These are phyloP conservation scores for Eimeria praecox DNA, from an alignment of 169 alveolate species.

Conservation along the genomic window DNA sequence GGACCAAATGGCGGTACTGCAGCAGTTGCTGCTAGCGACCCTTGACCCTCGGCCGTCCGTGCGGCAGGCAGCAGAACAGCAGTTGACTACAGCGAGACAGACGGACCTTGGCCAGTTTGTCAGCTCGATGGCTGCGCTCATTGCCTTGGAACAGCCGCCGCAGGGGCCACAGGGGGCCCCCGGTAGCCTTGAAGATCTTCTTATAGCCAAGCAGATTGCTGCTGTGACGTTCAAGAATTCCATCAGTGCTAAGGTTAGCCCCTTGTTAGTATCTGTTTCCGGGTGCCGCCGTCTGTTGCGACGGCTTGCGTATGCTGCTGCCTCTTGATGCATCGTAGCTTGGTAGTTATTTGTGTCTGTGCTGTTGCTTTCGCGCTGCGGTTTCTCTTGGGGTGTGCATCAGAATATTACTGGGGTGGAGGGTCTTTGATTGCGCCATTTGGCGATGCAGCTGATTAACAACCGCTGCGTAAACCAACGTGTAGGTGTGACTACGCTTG, in stretches of 20 bases:
- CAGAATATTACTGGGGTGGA: background rate
- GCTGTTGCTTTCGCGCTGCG: background rate
- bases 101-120: slow-evolving; percentile 75
- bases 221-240: slow-evolving; percentile 83
- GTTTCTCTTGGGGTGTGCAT: background rate
- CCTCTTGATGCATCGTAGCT: background rate
- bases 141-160: slow-evolving; percentile 66
- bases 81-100: slow-evolving; percentile 68
- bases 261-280: background rate
- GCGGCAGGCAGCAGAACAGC: slow-evolving; percentile 81
- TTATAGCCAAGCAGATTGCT: slow-evolving; percentile 80
- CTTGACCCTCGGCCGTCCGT: slow-evolving; percentile 78
- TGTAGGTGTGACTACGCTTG: background rate
- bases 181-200: slow-evolving; percentile 70
- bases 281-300: background rate
- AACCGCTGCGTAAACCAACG: background rate
- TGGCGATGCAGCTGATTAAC: no score
- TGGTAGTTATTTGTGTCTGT: background rate
- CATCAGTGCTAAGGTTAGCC: slow-evolving; percentile 82
- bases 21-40: slow-evolving; percentile 81
- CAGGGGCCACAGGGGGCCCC: slow-evolving; percentile 74
- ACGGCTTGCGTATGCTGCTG: background rate
- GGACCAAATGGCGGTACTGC: slow-evolving; percentile 79
- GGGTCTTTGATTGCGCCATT: background rate
- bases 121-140: slow-evolving; percentile 77